These are phyloP conservation scores for Colletotrichum spinosum DNA, from an alignment of 2,329 filamentous ascomycete genomes.

Conservation along the genomic window DNA sequence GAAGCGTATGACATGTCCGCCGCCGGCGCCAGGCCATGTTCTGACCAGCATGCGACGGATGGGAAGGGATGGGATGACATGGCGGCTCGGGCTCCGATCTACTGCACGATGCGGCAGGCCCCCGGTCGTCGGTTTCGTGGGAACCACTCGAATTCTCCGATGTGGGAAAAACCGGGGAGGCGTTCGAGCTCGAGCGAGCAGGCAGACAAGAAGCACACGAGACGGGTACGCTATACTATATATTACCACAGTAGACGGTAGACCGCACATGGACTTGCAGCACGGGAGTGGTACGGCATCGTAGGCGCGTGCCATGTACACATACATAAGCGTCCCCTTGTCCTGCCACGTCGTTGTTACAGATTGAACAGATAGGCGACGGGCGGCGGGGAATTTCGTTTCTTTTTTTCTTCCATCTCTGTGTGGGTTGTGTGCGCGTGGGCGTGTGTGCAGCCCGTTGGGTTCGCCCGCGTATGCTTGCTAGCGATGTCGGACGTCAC, in stretches of 20 bases:
- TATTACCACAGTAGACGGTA: no score
- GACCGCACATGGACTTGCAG: no score
- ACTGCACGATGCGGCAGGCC: slow-evolving; percentile 36
- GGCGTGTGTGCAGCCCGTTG: slow-evolving; percentile 27
- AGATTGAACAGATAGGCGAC: slow-evolving; percentile 36
- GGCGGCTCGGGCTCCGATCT: slow-evolving; percentile 37
- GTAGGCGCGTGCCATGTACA: slow-evolving; percentile 17
- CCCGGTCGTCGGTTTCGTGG: slow-evolving; percentile 31
- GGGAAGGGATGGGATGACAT: slow-evolving; percentile 31
- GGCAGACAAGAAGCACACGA: not conserved
- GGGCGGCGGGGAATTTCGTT: slow-evolving; percentile 9
- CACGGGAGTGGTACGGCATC: slow-evolving; percentile 12
- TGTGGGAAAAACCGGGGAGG: slow-evolving; percentile 26
- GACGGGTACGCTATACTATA: not conserved
- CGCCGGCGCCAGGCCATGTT: slow-evolving; percentile 4
- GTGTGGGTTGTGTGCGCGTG: not conserved
- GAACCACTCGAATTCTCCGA: slow-evolving; percentile 36
- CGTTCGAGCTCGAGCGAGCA: slow-evolving; percentile 8
- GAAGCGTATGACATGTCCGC: slow-evolving; percentile 15
- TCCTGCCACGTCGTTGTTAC: slow-evolving; percentile 33
- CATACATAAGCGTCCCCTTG: slow-evolving; percentile 9
- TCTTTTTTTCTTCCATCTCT: not conserved
- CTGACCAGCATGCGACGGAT: slow-evolving; percentile 3
- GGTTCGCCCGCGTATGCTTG: slow-evolving; percentile 10
- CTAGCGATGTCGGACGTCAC: slow-evolving; percentile 35